Conservation (phyloP, 192 early-diverging fungal species). For the Backusella circina region DNA sequence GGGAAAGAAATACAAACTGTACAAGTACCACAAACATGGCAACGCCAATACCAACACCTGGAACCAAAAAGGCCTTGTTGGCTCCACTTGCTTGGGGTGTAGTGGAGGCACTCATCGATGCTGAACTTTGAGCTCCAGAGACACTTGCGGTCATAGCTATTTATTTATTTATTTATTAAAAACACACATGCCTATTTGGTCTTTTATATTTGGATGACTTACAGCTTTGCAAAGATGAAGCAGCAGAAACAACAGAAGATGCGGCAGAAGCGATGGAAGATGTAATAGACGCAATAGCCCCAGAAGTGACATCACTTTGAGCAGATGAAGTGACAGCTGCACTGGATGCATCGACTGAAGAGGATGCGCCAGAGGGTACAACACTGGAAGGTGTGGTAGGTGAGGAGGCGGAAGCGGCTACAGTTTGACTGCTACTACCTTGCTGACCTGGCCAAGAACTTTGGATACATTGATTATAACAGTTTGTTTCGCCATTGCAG, state of each 20-base stretch:
- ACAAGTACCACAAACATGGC: neutral
- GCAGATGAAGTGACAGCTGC: neutral
- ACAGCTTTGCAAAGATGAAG: neutral
- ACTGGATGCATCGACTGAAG: neutral
- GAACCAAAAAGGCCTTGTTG: neutral
- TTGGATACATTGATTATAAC: slow-evolving; percentile 7
- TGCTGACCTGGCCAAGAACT: slow-evolving; percentile 7
- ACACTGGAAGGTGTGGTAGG: neutral
- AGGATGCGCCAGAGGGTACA: neutral
- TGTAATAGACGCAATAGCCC: neutral
- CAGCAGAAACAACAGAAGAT: neutral
- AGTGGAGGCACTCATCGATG: neutral
- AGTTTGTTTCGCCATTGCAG: neutral
- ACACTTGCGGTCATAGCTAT: neutral
- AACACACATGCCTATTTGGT: neutral
- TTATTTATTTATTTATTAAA: neutral
- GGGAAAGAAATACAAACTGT: slow-evolving; percentile 2
- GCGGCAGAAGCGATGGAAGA: neutral
- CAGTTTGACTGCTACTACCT: neutral
- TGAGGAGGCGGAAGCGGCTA: neutral
- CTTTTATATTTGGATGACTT: neutral
- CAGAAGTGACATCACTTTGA: neutral
- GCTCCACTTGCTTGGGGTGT: neutral
- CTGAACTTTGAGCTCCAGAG: neutral
- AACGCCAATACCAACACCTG: neutral